A percentile compares a stretch with the other conserved stretches of the same genome.
Evolutionary conservation across 139 green algal genomes (phyloP).

Genomic region (Tetratostichococcus sp.): DNA sequence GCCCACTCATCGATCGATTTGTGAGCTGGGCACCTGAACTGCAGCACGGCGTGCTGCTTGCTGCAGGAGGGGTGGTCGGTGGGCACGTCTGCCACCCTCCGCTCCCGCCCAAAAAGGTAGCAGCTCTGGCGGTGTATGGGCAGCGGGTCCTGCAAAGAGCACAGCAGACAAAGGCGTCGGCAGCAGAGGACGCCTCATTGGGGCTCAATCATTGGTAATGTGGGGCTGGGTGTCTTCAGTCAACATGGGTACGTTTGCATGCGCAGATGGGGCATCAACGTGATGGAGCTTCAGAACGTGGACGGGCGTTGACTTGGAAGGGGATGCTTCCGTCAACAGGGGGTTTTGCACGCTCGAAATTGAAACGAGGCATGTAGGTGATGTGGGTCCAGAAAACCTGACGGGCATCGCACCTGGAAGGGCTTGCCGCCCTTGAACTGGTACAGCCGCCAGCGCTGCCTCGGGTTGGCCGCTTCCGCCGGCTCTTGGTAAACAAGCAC

Average conservation of each 20-base stretch:
- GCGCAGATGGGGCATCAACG: too few relatives aligned
- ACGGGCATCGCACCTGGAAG: conserved; percentile 16
- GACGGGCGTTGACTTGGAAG: too few relatives aligned
- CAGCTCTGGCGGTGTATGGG: conserved; percentile 63
- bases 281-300: too few relatives aligned
- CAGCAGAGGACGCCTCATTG: background rate
- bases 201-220: too few relatives aligned
- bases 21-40: conserved; percentile 57
- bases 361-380: too few relatives aligned
- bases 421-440: conserved; percentile 79
- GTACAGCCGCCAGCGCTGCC: conserved; percentile 87
- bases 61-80: conserved; percentile 93
- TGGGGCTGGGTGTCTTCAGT: too few relatives aligned
- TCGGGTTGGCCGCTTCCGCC: conserved; percentile 60
- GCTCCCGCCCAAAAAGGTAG: conserved; percentile 93
- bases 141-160: conserved; percentile 47
- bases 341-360: too few relatives aligned
- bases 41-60: conserved; percentile 95
- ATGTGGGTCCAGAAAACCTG: too few relatives aligned
- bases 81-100: conserved; percentile 81
- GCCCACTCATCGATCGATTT: too few relatives aligned
- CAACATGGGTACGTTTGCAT: too few relatives aligned
- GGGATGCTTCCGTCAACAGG: too few relatives aligned
- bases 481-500: conserved; percentile 79
- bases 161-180: background rate